Percentiles rank a stretch among this genome's conserved stretches.
These are phyloP conservation scores for Neoboletus subvelutipes DNA, from an alignment of 768 basidiomycete species.

Conservation along the genomic window DNA sequence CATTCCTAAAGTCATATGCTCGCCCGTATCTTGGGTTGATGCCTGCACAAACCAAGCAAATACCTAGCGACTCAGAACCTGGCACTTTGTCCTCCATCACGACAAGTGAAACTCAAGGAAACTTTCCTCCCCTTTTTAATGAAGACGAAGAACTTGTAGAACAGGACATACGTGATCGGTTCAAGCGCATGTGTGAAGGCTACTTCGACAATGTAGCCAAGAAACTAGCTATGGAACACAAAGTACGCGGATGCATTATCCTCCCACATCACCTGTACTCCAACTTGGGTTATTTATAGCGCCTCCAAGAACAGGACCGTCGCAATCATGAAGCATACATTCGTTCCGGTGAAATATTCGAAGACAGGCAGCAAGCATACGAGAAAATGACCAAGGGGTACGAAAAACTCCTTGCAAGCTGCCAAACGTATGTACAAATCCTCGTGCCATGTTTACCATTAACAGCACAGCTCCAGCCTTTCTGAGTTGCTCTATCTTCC, in stretches of 20 bases:
- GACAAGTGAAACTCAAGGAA: constrained; percentile 33
- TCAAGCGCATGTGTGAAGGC: constrained; percentile 89
- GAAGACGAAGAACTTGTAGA: constrained; percentile 80
- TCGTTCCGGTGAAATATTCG: constrained; percentile 98
- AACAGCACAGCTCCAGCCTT: constrained; percentile 47
- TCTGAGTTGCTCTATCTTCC: constrained; percentile 88
- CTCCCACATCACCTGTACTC: background rate
- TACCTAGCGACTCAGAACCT: constrained; percentile 51
- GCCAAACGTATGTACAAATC: constrained; percentile 68
- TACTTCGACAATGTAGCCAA: constrained; percentile 93
- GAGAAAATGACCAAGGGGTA: constrained; percentile 98
- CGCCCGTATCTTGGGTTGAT: constrained; percentile 82
- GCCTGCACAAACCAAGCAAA: constrained; percentile 58
- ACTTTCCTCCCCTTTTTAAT: constrained; percentile 41
- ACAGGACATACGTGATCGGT: constrained; percentile 80
- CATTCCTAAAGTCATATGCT: constrained; percentile 91
- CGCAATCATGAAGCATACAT: constrained; percentile 99
- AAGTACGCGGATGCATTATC: constrained; percentile 46
- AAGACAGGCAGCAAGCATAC: constrained; percentile 97
- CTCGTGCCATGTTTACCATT: background rate
- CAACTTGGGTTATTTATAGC: constrained; percentile 44
- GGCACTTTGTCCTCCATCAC: constrained; percentile 49
- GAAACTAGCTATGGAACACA: constrained; percentile 89
- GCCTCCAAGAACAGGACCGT: constrained; percentile 94
- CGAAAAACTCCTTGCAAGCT: constrained; percentile 85